Evolutionary conservation across 2,329 filamentous ascomycete species (phyloP), one percentile per base, ranked within the genome.

Genomic region (Huntiella decipiens): DNA sequence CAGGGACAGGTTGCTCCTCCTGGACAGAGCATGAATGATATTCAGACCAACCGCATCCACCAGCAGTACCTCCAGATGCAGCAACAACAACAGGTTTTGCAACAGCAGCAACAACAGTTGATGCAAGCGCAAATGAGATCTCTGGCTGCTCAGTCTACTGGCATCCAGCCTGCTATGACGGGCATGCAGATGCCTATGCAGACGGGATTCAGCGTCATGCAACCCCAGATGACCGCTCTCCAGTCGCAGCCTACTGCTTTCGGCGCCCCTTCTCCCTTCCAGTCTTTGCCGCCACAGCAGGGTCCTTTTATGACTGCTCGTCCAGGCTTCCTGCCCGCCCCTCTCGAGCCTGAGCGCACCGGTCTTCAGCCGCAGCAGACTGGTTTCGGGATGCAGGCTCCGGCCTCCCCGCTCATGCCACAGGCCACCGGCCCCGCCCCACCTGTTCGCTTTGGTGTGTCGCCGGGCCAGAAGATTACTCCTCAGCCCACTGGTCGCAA

Each of bases 401-500:
- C 49, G 7, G 45, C 45, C 11, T 38, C 48, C 15, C 45, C 50
- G 11, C 35, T 52, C 8, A 37, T 51, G 34, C 51, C 66, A 39
- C 62, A 70, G 51, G 63, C 66, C 53, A 74, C 66, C 34, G 70
- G 67, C 1, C 91, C 91, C 5, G 69, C 88, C 15, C 91, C 91
- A 39, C 77, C 85, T 17, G 79, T 98, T 13, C 75, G 85, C 50
- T 98, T 98, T 59, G 91, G 91, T 35, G 78, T 93, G 33, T 70
- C 74, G 48, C 66, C 69, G 22, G 66, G 76, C 28, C 85, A 86
- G 63, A 91, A 82, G 61, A 64, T 96, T 55, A 70, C 74, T 50
- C 77, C 87, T 28, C 91, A 96, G 65, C 73, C 85, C 22, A 98
- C 91, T 5, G 91, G 91, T 52, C 70, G 82, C 55, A 77, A 82